phyloP scores from a whole-genome alignment of 2,329 filamentous ascomycete genomes.

The Aspergillus vadensis region DNA sequence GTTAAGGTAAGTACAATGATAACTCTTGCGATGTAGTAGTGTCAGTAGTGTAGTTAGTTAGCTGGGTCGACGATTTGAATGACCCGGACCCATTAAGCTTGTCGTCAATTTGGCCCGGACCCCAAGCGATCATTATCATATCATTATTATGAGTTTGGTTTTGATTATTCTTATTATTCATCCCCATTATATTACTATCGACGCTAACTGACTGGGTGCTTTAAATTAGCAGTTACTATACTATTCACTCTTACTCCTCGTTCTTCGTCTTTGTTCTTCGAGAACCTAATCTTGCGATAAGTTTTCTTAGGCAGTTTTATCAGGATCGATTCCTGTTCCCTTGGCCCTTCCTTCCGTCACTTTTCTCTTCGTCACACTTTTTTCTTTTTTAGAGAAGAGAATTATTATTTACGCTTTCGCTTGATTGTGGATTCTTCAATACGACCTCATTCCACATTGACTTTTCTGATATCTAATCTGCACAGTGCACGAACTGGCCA shows the following conservation, averaged over 20 bases:
- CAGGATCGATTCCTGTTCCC: neutral
- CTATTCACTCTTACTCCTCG: neutral
- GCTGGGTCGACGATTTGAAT: neutral
- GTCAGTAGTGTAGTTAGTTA: neutral
- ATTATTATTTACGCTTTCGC: neutral
- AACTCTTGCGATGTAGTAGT: neutral
- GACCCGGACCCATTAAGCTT: neutral
- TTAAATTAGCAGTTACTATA: neutral
- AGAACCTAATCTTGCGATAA: neutral
- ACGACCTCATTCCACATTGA: neutral
- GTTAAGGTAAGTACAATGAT: neutral
- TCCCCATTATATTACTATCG: neutral
- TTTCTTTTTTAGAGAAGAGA: neutral
- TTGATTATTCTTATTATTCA: neutral
- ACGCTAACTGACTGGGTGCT: neutral
- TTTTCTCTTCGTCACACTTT: neutral
- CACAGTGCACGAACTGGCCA: slow-evolving; percentile 14
- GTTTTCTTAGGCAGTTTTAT: neutral
- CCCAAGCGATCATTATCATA: neutral
- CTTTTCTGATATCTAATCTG: slow-evolving; percentile 13
- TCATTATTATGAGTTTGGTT: neutral
- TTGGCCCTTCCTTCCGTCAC: neutral
- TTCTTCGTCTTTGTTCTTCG: neutral
- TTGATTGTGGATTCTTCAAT: slow-evolving; percentile 13
- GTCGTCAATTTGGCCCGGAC: neutral